Base-by-base conservation (phyloP, 176 grass and related monocot species). In the Hyparrhenia diplandra region DNA sequence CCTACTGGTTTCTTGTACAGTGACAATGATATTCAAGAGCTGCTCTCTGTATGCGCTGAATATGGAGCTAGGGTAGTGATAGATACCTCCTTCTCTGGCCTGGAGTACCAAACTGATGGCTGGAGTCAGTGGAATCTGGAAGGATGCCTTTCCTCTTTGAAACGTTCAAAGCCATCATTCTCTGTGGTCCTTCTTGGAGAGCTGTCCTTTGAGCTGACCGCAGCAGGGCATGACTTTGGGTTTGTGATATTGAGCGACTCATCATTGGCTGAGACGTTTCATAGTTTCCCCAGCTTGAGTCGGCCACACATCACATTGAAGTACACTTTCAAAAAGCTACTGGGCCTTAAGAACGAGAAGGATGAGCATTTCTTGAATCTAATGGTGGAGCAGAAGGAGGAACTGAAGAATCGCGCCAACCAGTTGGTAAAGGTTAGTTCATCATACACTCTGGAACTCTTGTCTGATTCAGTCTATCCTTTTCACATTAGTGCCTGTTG, bases 1-100 rank as follows among this genome's bases (percentile, higher is more conserved):
- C 96, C 96, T 76, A 95, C 88, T 49, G 96, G 96, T 52, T 91
- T 87, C 39, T 69, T 99, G 76, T 99, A 99, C 86, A 91, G 82
- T 28, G 74, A 95, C 64, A 71, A 16, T 28, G 92, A 95, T 72
- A 93, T 99, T 32, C 68, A 54, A 66, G 83, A 87, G 62, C 71
- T 99, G 74, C 85, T 99, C 79, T 79, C 83, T 39, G 85, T 95
- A 67, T 99, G 92, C 23, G 92, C 88, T 32, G 85, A 91, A 72
- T 90, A 78, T 75, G 96, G 96, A 82, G 88, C 89, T 31, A 93
- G 90, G 84, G 92, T 99, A 47, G 88, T 95, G 29, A 82, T 99
- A 67, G 96, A 99, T 69, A 91, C 92, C 31, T 99, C 87, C 47
- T 99, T 89, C 77, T 99, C 96, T 37, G 96, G 96, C 40, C 84